Percentiles rank a stretch among this genome's conserved stretches.
Evolutionary conservation across 148 eudicot genomes (phyloP).

Genomic region (Chenopodium quinoa): DNA sequence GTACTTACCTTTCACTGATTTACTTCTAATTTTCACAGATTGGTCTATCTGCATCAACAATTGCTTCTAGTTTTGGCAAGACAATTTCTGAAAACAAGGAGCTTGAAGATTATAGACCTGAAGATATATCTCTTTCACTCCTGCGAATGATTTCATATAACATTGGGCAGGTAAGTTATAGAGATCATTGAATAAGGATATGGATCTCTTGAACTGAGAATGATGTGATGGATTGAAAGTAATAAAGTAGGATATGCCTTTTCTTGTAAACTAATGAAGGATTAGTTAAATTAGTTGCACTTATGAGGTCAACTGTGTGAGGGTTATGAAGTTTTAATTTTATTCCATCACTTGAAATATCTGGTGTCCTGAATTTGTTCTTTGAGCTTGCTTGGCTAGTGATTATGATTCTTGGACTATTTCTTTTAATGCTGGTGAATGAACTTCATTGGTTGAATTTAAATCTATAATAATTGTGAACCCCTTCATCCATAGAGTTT

Average conservation of each 20-base stretch:
- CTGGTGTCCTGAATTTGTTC: background rate
- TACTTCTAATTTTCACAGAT: conserved; percentile 47
- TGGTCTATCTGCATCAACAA: conserved; percentile 96
- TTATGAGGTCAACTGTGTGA: background rate
- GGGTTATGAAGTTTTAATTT: background rate
- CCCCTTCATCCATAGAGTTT: background rate
- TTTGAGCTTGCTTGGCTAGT: background rate
- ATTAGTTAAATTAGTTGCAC: background rate
- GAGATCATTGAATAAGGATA: background rate
- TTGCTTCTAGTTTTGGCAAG: conserved; percentile 99
- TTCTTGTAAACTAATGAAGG: background rate
- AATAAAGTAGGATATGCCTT: background rate
- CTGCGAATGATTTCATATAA: conserved; percentile 96
- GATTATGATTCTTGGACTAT: background rate
- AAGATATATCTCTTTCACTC: conserved; percentile 96
- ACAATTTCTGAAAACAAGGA: conserved; percentile 82
- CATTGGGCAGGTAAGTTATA: conserved; percentile 80
- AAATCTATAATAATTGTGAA: background rate
- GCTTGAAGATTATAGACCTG: conserved; percentile 89
- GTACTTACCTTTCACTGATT: background rate
- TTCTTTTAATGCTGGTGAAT: background rate
- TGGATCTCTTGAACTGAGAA: background rate
- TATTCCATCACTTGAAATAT: background rate
- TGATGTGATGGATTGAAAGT: conserved; percentile 2
- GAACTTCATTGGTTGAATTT: background rate